Base-by-base conservation (phyloP, 345 rosid genomes). In the Excoecaria agallocha region DNA sequence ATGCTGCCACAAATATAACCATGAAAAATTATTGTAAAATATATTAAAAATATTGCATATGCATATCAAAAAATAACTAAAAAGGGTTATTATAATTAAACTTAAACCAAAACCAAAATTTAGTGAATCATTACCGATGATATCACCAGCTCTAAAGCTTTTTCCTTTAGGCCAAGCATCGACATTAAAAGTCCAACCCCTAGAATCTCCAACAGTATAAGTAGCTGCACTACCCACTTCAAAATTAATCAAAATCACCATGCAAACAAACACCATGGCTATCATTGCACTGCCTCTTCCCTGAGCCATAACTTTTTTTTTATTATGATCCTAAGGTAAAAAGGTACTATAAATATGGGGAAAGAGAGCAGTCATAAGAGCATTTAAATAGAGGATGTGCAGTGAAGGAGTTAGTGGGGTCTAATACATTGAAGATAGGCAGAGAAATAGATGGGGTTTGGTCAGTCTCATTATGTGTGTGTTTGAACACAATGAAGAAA, bases 211-310 rank as follows among this genome's bases (percentile, higher is more conserved):
- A 45, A 87, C 91, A 5, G 68, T 78, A 73, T 71, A 84, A 43
- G 68, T 74, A 41, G 85, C 86, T 1, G 86, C 81, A 45, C 72
- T 41, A 57, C 68, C 79, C 57, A 69, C 56, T 60, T 80, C 76
- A 4, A 69, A 65, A 5, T 78, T 76, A 37, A 81, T 20, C 59
- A 55, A 56, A 41, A 77, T 10, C 72, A 87, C 8, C 81, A 84
- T 41, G 76, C 76, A 54, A 41, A 85, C 37, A 68, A 80, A 0
- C 66, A 81, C 68, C 4, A 66, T 35, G 30, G 68, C 70, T 19
- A 50, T 35, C 72, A 69, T 22, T 77, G 91, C 91, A 85, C 82
- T 85, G 86, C 86, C 81, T 87, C 83, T 83, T 87, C 85, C 86
- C 88, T 69, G 51, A 11, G 2, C 81, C 84, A 83, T 19, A 15